A percentile compares a stretch with the other conserved stretches of the same genome.
Conservation (phyloP, 202 grass and related monocot species). For the Dendrocalamus latiflorus region DNA sequence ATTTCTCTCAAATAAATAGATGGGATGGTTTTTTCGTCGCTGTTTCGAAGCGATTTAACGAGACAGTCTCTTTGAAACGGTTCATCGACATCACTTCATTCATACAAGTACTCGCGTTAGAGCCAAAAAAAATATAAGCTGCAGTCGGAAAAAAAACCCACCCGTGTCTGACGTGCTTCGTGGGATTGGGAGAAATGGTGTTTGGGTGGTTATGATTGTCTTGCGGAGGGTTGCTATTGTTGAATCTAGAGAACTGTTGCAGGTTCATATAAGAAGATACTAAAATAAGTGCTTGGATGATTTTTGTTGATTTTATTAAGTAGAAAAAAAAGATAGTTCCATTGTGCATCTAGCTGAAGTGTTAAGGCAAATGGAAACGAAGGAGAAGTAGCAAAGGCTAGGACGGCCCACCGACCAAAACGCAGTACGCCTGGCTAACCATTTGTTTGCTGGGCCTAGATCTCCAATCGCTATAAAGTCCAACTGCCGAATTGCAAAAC, state of each 20-base stretch:
- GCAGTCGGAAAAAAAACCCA: too few species aligned
- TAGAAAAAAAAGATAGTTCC: not conserved
- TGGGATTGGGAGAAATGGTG: not conserved
- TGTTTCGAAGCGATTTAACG: too few species aligned
- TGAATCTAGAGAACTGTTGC: not conserved
- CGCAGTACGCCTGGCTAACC: not conserved
- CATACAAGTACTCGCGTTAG: too few species aligned
- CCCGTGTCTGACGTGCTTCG: not conserved
- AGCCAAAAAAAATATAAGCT: too few species aligned
- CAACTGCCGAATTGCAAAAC: not conserved
- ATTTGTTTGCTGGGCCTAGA: not conserved
- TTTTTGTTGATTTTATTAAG: not conserved
- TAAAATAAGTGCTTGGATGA: not conserved
- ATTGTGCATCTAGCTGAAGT: not conserved
- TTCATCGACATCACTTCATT: too few species aligned
- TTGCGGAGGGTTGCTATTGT: not conserved
- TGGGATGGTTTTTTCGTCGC: accelerated
- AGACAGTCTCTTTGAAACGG: too few species aligned
- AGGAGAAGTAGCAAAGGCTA: too few species aligned
- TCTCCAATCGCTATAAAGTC: not conserved
- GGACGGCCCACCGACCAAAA: too few species aligned
- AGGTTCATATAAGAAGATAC: not conserved
- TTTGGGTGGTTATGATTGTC: not conserved
- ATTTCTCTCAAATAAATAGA: too few species aligned
- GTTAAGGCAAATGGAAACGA: too few species aligned